Evolutionary conservation across 176 grass and related monocot species (phyloP).

Genomic region (Melocanna baccifera): DNA sequence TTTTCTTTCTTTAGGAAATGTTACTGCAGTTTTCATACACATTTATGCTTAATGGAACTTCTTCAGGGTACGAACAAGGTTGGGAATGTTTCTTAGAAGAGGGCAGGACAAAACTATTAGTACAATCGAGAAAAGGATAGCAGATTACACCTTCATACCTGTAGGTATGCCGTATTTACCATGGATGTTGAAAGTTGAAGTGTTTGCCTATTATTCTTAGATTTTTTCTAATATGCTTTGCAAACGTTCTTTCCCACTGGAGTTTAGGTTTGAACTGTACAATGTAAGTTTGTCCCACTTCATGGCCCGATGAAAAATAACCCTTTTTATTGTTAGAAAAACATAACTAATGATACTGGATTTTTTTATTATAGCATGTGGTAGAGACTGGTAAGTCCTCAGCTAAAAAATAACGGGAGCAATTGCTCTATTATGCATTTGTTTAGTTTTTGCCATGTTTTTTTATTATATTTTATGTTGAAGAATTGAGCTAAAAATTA

Average conservation of each 20-base stretch:
- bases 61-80: constrained; percentile 86
- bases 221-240: neutral
- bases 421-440: too few species aligned
- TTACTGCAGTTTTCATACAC: neutral
- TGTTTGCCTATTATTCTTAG: neutral
- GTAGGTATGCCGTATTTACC: constrained; percentile 46
- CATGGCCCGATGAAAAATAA: too few species aligned
- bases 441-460: too few species aligned
- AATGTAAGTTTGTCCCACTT: too few species aligned
- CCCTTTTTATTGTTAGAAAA: too few species aligned
- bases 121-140: constrained; percentile 91
- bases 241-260: neutral
- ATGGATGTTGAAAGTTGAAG: constrained; percentile 17
- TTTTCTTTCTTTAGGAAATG: constrained; percentile 3
- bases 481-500: too few species aligned
- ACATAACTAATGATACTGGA: too few species aligned
- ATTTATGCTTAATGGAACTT: constrained; percentile 5
- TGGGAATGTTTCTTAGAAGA: constrained; percentile 95
- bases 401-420: too few species aligned
- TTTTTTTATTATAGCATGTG: too few species aligned
- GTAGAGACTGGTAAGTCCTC: too few species aligned
- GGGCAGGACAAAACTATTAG: constrained; percentile 70
- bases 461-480: too few species aligned
- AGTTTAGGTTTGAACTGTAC: neutral
- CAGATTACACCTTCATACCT: constrained; percentile 95